A percentile compares a stretch with the other conserved stretches of the same genome.
These are phyloP conservation scores for Arthrobotrys conoides DNA, from an alignment of 2,329 filamentous ascomycete species.

Conservation along the genomic window DNA sequence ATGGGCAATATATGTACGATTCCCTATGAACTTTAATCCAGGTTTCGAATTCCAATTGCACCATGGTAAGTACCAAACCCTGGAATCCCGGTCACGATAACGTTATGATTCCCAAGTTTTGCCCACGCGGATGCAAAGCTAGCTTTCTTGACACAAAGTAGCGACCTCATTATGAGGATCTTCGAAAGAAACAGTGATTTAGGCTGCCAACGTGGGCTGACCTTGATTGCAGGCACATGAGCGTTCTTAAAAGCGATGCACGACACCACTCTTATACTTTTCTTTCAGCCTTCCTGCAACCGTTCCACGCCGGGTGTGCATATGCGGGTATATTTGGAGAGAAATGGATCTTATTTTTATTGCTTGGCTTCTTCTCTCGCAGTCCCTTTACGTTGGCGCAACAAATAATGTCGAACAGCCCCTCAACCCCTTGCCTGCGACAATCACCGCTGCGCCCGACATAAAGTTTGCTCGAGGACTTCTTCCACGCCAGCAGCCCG, in stretches of 20 bases:
- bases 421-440: constrained; percentile 22
- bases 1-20: too few species aligned
- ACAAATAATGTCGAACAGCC: constrained; percentile 21
- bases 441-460: constrained; percentile 54
- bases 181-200: constrained; percentile 4
- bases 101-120: constrained; percentile 19
- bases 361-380: constrained; percentile 9
- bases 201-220: constrained; percentile 33
- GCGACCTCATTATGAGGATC: not conserved
- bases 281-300: constrained; percentile 42
- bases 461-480: constrained; percentile 41
- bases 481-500: constrained; percentile 37
- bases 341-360: constrained; percentile 20
- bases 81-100: constrained; percentile 15
- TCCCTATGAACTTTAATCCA: not conserved
- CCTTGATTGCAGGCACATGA: constrained; percentile 11
- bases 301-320: not conserved
- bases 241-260: constrained; percentile 29
- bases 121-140: not conserved
- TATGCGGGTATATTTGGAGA: constrained; percentile 6
- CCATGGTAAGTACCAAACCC: not conserved
- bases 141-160: too few species aligned
- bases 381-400: constrained; percentile 12
- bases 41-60: not conserved
- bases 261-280: not conserved